A percentile compares a stretch with the other conserved stretches of the same genome.
Evolutionary conservation across 768 basidiomycete species (phyloP).

Genomic region (Pilatotrama ljubarskyi): DNA sequence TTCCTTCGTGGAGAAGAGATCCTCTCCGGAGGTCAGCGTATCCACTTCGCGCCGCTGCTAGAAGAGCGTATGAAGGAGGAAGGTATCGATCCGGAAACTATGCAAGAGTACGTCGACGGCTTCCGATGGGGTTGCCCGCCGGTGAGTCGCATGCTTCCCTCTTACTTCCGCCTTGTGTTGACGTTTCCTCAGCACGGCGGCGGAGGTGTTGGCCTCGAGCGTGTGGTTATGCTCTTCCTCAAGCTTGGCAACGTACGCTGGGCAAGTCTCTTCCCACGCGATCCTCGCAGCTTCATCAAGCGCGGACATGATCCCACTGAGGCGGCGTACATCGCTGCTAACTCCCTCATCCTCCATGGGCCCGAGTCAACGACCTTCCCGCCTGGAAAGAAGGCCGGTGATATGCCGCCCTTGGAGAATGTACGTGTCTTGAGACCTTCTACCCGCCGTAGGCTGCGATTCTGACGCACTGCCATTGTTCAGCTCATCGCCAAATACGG

Average conservation of each 20-base stretch:
- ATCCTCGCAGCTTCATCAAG: constrained; percentile 78
- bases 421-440: constrained; percentile 19
- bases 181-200: constrained; percentile 66
- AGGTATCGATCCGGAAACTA: constrained; percentile 85
- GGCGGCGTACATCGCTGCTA: constrained; percentile 25
- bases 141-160: constrained; percentile 11
- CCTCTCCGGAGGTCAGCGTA: constrained; percentile 94
- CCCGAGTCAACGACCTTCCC: constrained; percentile 31
- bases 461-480: not conserved
- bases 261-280: constrained; percentile 92
- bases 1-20: constrained; percentile 99
- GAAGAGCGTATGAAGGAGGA: constrained; percentile 81
- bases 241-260: constrained; percentile 93
- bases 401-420: constrained; percentile 34
- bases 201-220: constrained; percentile 92
- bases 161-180: too few species aligned
- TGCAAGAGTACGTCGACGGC: constrained; percentile 91
- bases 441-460: not conserved
- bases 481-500: constrained; percentile 63
- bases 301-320: constrained; percentile 28
- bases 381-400: constrained; percentile 26
- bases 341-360: constrained; percentile 30
- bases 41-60: constrained; percentile 84
- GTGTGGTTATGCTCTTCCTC: constrained; percentile 95
- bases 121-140: constrained; percentile 95